Base-by-base conservation (phyloP, 2,329 filamentous ascomycete genomes). In the Claviceps sp. region DNA sequence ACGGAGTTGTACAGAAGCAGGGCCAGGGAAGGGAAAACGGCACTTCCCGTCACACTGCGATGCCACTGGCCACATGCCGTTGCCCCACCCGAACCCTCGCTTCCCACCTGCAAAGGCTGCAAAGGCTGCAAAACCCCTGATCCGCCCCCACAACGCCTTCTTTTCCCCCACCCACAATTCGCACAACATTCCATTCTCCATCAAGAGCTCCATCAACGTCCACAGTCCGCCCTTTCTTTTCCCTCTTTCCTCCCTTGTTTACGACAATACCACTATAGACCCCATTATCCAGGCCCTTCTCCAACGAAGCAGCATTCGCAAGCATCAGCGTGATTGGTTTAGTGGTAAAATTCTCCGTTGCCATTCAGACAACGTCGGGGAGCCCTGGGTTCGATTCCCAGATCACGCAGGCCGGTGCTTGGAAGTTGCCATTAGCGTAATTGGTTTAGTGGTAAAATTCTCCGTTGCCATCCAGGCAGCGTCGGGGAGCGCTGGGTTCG, bases 361-460 rank as follows among this genome's bases (percentile, higher is more conserved):
- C 58, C 59, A 61, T 59, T 38, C 55, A 48, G 48, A 55, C 60
- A 62, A 52, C 58, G 57, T 63, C 62, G 62, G 60, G 60, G 62
- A 62, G 61, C 62, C 62, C 62, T 62, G 62, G 58, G 55, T 63
- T 63, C 61, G 61, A 63, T 63, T 63, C 61, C 61, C 60, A 61
- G 61, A 62, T 62, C 54, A 62, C 61, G 61, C 61, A 62, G 14
- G 6, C 4, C 41, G 18, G 0, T 2, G 11, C 3, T 11, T n/a
- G 18, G 2, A 2, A 6, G 41, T 9, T 51, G 37, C 51, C 3
- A 14, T 3, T 48, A 54, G 61, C 61, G 60, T 63, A 52, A 61
- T 59, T 63, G 61, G 61, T 62, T 62, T 62, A 63, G 61, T 62
- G 61, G 61, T 63, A 62, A 62, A 63, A 63, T 63, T 61, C 61